Conservation (phyloP, 75 land plant species). For the Selaginella moellendorffii region DNA sequence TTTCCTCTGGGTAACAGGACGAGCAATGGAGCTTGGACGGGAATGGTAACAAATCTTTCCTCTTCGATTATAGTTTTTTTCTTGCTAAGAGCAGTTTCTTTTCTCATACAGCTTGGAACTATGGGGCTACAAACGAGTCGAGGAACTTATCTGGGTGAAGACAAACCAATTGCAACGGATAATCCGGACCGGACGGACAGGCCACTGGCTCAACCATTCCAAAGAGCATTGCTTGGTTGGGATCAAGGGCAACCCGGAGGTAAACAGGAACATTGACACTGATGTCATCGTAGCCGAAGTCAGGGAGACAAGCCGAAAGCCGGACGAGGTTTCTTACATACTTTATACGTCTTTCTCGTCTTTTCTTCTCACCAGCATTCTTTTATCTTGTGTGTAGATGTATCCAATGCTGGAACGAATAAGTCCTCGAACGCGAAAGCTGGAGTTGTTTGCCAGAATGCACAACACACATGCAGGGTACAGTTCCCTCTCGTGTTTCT, state of each 20-base stretch:
- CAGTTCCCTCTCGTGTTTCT: neutral
- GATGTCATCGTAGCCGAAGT: constrained; percentile 99
- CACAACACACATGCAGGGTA: constrained; percentile 99
- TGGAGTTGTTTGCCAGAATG: constrained; percentile 96
- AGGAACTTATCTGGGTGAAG: constrained; percentile 97
- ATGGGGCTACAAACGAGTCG: constrained; percentile 94
- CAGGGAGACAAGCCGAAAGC: constrained; percentile 96
- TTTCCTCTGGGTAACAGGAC: constrained; percentile 98
- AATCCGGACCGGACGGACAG: constrained; percentile 93
- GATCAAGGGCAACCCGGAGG: constrained; percentile 87
- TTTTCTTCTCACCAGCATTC: too few relatives aligned
- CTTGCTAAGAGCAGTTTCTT: too few relatives aligned
- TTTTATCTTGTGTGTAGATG: too few relatives aligned
- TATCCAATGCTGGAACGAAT: constrained; percentile 94
- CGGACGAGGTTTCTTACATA: constrained; percentile 61
- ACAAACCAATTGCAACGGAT: constrained; percentile 96
- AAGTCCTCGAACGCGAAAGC: constrained; percentile 90
- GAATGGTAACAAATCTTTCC: constrained; percentile 50
- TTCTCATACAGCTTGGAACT: constrained; percentile 81
- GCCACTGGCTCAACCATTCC: constrained; percentile 98
- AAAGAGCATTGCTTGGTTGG: constrained; percentile 99
- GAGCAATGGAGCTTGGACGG: constrained; percentile 99
- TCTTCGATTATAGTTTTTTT: too few relatives aligned
- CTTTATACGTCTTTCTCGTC: too few relatives aligned
- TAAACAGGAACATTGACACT: constrained; percentile 97